Conservation (phyloP, 305 asterid genomes). For the Solanum aculeatissimum region DNA sequence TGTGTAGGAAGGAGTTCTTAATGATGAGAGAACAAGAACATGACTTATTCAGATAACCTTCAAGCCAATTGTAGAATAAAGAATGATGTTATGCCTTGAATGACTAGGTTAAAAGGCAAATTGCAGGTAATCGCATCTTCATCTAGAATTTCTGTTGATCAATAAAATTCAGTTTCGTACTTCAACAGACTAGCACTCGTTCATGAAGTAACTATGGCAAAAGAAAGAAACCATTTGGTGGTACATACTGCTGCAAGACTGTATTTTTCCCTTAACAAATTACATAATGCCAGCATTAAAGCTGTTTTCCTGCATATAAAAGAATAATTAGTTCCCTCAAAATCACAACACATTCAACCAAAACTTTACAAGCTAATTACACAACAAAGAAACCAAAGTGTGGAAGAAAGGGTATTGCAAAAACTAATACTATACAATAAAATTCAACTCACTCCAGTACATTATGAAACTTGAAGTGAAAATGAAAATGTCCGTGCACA, state of each 20-base stretch:
- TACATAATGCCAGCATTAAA: slow-evolving; percentile 81
- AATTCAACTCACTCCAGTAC: background rate
- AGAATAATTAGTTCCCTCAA: background rate
- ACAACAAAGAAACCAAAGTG: background rate
- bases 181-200: background rate
- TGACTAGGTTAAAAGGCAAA: background rate
- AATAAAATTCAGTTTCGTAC: background rate
- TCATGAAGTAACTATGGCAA: background rate
- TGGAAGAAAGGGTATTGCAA: background rate
- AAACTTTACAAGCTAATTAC: background rate
- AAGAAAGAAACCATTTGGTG: background rate
- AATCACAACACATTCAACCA: background rate
- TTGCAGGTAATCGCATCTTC: background rate
- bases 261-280: slow-evolving; percentile 64
- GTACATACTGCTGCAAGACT: slow-evolving; percentile 91
- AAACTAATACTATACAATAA: background rate
- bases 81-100: background rate
- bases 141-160: background rate
- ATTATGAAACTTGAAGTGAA: background rate
- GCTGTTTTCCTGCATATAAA: slow-evolving; percentile 70
- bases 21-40: background rate
- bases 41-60: background rate
- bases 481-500: background rate
- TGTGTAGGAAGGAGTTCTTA: background rate
- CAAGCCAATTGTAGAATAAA: background rate